A percentile compares a stretch with the other conserved stretches of the same genome.
These are phyloP conservation scores for Aspergillus conjunctus DNA, from an alignment of 495 filamentous ascomycete genomes.

Conservation along the genomic window DNA sequence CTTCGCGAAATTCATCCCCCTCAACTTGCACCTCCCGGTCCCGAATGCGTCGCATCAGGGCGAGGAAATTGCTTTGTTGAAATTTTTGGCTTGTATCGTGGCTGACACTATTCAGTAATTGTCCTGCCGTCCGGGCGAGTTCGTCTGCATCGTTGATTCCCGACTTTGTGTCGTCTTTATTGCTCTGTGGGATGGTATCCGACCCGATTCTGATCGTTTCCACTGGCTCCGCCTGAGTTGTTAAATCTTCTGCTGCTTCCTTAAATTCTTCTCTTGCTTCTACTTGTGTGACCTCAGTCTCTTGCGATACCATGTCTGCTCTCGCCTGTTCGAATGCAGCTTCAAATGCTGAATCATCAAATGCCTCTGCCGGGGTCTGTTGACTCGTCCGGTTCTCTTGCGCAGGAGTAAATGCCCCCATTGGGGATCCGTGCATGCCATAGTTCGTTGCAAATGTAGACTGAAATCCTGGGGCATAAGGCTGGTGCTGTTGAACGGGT, in stretches of 20 bases:
- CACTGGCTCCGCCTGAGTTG: not conserved
- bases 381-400: conserved; percentile 30
- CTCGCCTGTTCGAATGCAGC: conserved; percentile 59
- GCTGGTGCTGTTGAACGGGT: conserved; percentile 29
- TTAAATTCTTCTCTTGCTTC: conserved; percentile 15
- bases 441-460: conserved; percentile 36
- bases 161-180: conserved; percentile 32
- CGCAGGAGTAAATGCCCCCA: conserved; percentile 29
- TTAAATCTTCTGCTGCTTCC: conserved; percentile 8
- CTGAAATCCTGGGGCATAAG: conserved; percentile 35
- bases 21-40: conserved; percentile 57
- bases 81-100: conserved; percentile 73
- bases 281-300: conserved; percentile 15
- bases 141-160: conserved; percentile 59
- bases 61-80: conserved; percentile 74
- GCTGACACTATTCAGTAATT: conserved; percentile 68
- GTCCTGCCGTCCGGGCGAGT: conserved; percentile 68
- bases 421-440: conserved; percentile 27
- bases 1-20: conserved; percentile 57
- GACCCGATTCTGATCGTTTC: conserved; percentile 52
- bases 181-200: conserved; percentile 46
- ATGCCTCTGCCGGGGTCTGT: conserved; percentile 33
- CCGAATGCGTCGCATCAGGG: conserved; percentile 68
- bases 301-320: conserved; percentile 41
- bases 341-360: conserved; percentile 67